These are phyloP conservation scores for Tetrapyrgos nigripes DNA, from an alignment of 1,284 basidiomycete genomes.

Conservation along the genomic window DNA sequence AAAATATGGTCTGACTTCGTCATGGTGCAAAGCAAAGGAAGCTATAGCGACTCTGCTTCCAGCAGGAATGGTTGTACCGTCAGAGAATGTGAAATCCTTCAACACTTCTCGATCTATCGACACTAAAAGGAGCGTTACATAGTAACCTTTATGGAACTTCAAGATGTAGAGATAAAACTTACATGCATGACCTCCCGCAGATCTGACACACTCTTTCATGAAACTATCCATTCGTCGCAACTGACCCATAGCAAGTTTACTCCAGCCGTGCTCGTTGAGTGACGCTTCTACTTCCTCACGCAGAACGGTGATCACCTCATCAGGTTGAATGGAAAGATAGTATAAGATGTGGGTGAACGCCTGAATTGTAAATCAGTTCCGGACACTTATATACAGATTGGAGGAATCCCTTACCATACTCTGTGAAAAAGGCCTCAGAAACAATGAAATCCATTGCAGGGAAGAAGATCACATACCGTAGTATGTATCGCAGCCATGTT, in stretches of 20 bases:
- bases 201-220: conserved; percentile 38
- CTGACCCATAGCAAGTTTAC: conserved; percentile 39
- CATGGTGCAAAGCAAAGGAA: conserved; percentile 21
- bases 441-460: neutral
- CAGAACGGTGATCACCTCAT: conserved; percentile 37
- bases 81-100: conserved; percentile 26
- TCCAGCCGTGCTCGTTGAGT: conserved; percentile 41
- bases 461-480: conserved; percentile 1
- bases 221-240: conserved; percentile 47
- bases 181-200: conserved; percentile 31
- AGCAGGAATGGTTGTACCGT: conserved; percentile 29
- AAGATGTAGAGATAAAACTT: too few relatives aligned
- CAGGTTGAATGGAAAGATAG: conserved; percentile 39
- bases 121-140: conserved; percentile 10
- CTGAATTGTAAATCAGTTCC: conserved; percentile 21
- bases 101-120: conserved; percentile 22
- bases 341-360: conserved; percentile 41
- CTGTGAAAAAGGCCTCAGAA: neutral
- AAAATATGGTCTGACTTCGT: conserved; percentile 9
- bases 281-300: conserved; percentile 42
- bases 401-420: conserved; percentile 5
- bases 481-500: conserved; percentile 13
- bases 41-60: conserved; percentile 23
- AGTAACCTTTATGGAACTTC: too few relatives aligned
- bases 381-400: neutral